These are phyloP conservation scores for Teunomyces tritomae DNA, from an alignment of 805 yeast species.

Conservation along the genomic window DNA sequence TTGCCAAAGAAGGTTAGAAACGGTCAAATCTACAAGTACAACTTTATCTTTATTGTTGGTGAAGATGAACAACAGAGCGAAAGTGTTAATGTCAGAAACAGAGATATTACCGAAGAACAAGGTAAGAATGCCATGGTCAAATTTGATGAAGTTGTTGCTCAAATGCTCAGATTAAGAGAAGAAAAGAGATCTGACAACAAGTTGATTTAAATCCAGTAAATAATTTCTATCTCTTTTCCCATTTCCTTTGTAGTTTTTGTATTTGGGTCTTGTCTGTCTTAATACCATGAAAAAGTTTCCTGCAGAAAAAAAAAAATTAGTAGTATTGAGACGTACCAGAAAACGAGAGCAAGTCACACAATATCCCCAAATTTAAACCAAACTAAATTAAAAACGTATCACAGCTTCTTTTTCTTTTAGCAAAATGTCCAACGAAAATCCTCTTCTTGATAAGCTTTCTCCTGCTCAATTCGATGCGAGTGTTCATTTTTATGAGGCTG, in stretches of 20 bases:
- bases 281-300: background rate
- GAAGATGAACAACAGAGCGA: conserved; percentile 80
- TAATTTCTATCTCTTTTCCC: too few species aligned
- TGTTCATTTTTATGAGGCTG: conserved; percentile 41
- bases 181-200: conserved; percentile 73
- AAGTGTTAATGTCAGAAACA: conserved; percentile 92
- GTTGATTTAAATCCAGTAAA: conserved; percentile 8
- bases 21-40: conserved; percentile 92
- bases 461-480: conserved; percentile 27
- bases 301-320: background rate
- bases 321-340: too few species aligned
- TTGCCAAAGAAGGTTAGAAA: conserved; percentile 97
- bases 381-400: too few species aligned
- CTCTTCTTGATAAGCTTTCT: background rate
- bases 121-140: conserved; percentile 83
- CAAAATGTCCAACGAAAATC: background rate
- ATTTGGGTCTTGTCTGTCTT: background rate
- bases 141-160: conserved; percentile 67
- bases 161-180: conserved; percentile 65
- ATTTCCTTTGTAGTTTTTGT: too few species aligned
- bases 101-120: conserved; percentile 91
- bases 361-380: background rate
- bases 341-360: background rate
- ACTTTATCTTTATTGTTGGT: conserved; percentile 96
- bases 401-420: background rate